Conservation (phyloP, 2,329 filamentous ascomycete genomes). For the Acephala macrosclerotiorum region DNA sequence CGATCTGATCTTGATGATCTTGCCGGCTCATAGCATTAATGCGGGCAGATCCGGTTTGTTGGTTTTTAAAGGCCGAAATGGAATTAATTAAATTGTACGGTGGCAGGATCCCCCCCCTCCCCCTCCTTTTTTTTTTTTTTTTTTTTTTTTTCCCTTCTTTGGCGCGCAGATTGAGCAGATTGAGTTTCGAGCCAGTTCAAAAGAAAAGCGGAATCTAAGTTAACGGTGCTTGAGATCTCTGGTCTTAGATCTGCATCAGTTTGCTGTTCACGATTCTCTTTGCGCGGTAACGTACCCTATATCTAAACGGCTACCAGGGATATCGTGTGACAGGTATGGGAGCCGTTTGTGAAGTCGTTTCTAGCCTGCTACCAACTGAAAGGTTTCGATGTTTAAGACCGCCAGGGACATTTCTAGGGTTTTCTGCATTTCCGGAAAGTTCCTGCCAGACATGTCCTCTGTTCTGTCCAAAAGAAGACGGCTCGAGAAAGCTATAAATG, state of each 20-base stretch:
- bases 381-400: background rate
- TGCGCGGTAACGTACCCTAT: background rate
- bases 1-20: conserved; percentile 4
- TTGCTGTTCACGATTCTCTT: background rate
- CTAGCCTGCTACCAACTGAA: background rate
- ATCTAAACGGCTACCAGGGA: too few relatives aligned
- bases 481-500: background rate
- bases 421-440: background rate
- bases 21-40: conserved; percentile 1
- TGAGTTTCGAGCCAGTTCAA: background rate
- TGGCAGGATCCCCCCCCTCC: too few relatives aligned
- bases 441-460: background rate
- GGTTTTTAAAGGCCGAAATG: background rate
- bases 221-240: background rate
- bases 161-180: conserved; percentile 7
- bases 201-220: background rate
- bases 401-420: background rate
- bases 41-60: conserved; percentile 6
- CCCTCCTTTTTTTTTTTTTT: too few relatives aligned
- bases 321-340: too few relatives aligned
- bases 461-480: background rate
- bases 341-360: too few relatives aligned
- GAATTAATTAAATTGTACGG: background rate
- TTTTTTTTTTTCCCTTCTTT: too few relatives aligned
- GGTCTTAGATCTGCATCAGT: conserved; percentile 1